Base-by-base conservation (phyloP, 108 stramenopile species). In the Pelagomonas calceolata region DNA sequence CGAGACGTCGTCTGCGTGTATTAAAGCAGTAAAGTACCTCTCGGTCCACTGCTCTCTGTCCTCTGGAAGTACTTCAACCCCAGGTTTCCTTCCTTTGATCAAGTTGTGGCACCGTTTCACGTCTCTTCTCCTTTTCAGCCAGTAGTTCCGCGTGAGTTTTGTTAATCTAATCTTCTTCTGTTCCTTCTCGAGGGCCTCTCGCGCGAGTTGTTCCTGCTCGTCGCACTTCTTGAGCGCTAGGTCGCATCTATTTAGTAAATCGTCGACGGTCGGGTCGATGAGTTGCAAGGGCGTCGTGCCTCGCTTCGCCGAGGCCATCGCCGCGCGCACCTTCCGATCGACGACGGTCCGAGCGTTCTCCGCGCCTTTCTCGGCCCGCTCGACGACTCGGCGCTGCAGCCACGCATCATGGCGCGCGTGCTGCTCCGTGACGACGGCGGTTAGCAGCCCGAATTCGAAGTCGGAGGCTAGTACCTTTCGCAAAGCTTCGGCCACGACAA, bases 41-140 rank as follows among this genome's bases (percentile, higher is more conserved):
- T 43, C 66, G 45, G 66, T 76, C 76, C 76, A 76, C 66, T 76
- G 36, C 14, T 45, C 30, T 4, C 70, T 14, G 35, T 71, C 63
- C 30, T 33, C 14, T 14, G 70, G 70, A 34, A 30, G 37, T 34
- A 71, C 70, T 65, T 30, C 63, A 37, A 34, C 63, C 34, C 30
- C 32, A 31, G 37, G 64, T 16, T 18, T 0, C 34, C 36, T 9
- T 5, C 5, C 34, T 5, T 15, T 26, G 36, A 64, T 30, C 70
- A 65, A 35, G 32, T 64, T 65, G 10, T 34, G 39, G 30, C 34
- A 30, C 70, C 34, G 29, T 26, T 32, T 36, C 70, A 71, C 36
- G 36, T 71, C 60, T 33, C 29, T 36, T 32, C 63, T 63, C 34
- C 35, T 64, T 31, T 35, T 4, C 26, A 9, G 3, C 12, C 26